Conservation (phyloP, 1,284 basidiomycete species). For the Golubevia sp. region DNA sequence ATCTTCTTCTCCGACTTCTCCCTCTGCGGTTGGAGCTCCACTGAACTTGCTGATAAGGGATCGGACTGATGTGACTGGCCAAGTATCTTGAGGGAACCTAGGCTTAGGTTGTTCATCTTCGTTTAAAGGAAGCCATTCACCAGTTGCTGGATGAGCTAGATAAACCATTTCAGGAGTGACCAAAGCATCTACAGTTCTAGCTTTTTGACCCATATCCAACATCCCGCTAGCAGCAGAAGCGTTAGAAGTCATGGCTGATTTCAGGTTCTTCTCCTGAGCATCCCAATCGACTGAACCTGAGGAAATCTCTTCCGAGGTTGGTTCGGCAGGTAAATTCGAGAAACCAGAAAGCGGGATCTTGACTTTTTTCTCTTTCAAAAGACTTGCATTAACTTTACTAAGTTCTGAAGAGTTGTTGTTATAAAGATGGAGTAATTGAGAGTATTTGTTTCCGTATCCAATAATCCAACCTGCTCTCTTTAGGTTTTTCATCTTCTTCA, state of each 20-base stretch:
- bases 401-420: conserved; percentile 5
- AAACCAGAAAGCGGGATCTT: conserved; percentile 43
- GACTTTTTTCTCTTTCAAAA: conserved; percentile 42
- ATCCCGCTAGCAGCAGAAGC: conserved; percentile 5
- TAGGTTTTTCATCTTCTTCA: conserved; percentile 27
- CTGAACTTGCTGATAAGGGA: not conserved
- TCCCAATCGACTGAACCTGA: conserved; percentile 42
- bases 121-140: conserved; percentile 36
- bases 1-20: not conserved
- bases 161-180: conserved; percentile 32
- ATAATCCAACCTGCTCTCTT: conserved; percentile 31
- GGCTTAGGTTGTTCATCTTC: conserved; percentile 7
- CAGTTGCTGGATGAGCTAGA: conserved; percentile 24
- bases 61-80: not conserved
- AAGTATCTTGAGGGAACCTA: not conserved
- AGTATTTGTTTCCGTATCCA: conserved; percentile 48
- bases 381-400: conserved; percentile 1
- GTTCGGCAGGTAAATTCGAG: conserved; percentile 26
- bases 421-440: conserved; percentile 10
- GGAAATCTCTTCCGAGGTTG: conserved; percentile 10
- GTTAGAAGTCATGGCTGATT: conserved; percentile 15
- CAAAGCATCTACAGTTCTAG: conserved; percentile 26
- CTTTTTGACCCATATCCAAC: conserved; percentile 7
- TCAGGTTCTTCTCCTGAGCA: conserved; percentile 29
- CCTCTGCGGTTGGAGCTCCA: not conserved